Percentiles rank a stretch among this genome's conserved stretches.
These are phyloP conservation scores for Dioscorea dumetorum DNA, from an alignment of 106 monocot genomes.

Conservation along the genomic window DNA sequence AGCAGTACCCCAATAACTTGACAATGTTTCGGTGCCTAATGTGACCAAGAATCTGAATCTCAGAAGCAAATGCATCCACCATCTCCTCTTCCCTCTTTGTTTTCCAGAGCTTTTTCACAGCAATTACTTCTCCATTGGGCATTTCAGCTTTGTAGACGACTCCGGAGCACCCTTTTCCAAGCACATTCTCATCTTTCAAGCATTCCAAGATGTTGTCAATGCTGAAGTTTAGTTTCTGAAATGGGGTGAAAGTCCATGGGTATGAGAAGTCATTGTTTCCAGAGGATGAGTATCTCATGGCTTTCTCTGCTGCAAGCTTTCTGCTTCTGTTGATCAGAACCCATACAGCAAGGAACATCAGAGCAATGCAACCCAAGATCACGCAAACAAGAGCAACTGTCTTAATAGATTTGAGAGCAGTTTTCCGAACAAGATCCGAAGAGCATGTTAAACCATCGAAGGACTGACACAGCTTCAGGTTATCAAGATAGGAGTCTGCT, in stretches of 20 bases:
- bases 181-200: constrained; percentile 51
- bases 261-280: constrained; percentile 60
- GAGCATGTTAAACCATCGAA: constrained; percentile 53
- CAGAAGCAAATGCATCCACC: constrained; percentile 37
- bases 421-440: constrained; percentile 31
- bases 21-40: constrained; percentile 78
- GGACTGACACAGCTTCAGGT: constrained; percentile 49
- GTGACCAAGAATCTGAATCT: constrained; percentile 63
- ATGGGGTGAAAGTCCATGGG: constrained; percentile 67
- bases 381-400: constrained; percentile 32
- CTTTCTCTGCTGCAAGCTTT: constrained; percentile 29
- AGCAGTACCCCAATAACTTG: constrained; percentile 56
- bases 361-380: constrained; percentile 26
- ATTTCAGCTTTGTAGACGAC: constrained; percentile 68
- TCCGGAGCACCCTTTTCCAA: constrained; percentile 70
- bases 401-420: constrained; percentile 42
- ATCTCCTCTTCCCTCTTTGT: constrained; percentile 45
- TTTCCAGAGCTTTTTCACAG: constrained; percentile 67
- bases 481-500: constrained; percentile 29
- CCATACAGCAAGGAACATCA: constrained; percentile 40
- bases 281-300: constrained; percentile 14
- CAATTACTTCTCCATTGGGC: constrained; percentile 63
- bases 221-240: constrained; percentile 58
- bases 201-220: constrained; percentile 53
- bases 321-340: constrained; percentile 35